phyloP scores from a whole-genome alignment of 2,329 filamentous ascomycete genomes.

The Colletotrichum sp. region DNA sequence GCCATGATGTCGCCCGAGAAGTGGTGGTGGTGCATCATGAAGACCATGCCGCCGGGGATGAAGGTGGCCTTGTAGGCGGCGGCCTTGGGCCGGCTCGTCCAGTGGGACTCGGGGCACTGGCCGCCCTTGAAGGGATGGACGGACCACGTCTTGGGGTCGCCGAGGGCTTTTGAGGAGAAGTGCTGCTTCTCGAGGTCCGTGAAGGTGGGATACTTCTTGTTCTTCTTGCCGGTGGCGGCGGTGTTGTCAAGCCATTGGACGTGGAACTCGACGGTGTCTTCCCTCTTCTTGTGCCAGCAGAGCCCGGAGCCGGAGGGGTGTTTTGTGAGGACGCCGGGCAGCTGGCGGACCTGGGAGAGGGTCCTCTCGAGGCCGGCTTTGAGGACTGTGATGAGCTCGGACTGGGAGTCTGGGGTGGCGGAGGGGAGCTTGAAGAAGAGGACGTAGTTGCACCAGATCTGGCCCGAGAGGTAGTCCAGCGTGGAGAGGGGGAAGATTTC shows the following conservation, averaged over 20 bases:
- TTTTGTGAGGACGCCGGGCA: conserved; percentile 43
- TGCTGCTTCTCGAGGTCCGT: conserved; percentile 39
- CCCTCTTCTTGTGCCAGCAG: conserved; percentile 38
- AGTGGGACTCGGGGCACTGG: conserved; percentile 42
- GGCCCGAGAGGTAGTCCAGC: conserved; percentile 37
- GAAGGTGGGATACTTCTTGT: conserved; percentile 30
- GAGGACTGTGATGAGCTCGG: conserved; percentile 27
- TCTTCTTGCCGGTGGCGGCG: neutral
- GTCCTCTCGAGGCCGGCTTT: conserved; percentile 39
- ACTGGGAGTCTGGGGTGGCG: neutral
- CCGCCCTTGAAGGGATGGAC: conserved; percentile 42
- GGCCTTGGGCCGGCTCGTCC: conserved; percentile 34
- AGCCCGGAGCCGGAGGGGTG: conserved; percentile 38
- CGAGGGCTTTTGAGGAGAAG: conserved; percentile 36
- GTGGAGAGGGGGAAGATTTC: conserved; percentile 41
- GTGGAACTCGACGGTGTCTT: conserved; percentile 34
- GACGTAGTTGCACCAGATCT: conserved; percentile 41
- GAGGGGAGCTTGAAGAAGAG: conserved; percentile 43
- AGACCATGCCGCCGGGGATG: conserved; percentile 43
- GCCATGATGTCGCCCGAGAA: conserved; percentile 49
- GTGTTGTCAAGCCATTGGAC: conserved; percentile 39
- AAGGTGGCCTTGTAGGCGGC: conserved; percentile 47
- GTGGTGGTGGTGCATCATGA: conserved; percentile 47
- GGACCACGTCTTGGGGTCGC: conserved; percentile 37
- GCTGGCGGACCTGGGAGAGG: conserved; percentile 40